phyloP scores from a whole-genome alignment of 345 rosid species.

The Salix exigua region DNA sequence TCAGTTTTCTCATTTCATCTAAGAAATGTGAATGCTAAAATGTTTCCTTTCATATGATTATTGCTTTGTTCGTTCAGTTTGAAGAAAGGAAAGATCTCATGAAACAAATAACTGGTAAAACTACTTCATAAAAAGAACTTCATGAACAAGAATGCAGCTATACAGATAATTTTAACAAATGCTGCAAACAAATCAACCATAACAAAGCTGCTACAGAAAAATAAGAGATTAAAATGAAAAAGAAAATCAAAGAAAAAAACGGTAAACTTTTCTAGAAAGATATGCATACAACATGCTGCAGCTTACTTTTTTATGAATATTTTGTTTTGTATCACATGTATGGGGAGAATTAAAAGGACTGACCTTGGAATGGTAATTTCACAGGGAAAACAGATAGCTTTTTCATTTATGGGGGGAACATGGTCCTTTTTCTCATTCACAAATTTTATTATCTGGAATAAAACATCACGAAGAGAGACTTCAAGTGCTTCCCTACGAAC shows the following conservation, averaged over 20 bases:
- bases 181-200: background rate
- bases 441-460: slow-evolving; percentile 87
- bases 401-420: slow-evolving; percentile 79
- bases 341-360: slow-evolving; percentile 20
- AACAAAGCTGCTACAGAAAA: background rate
- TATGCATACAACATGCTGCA: background rate
- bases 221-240: background rate
- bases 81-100: background rate
- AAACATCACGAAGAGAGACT: slow-evolving; percentile 69
- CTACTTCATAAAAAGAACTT: background rate
- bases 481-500: slow-evolving; percentile 70
- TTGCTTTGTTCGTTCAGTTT: background rate
- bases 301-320: background rate
- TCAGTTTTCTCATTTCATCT: background rate
- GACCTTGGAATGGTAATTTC: slow-evolving; percentile 87
- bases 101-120: background rate
- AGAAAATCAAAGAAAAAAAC: background rate
- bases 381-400: slow-evolving; percentile 69
- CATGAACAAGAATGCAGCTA: background rate
- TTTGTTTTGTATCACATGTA: background rate
- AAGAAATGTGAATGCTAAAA: background rate
- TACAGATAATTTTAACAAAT: background rate
- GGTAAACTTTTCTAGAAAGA: background rate
- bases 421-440: slow-evolving; percentile 96
- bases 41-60: background rate